Conservation (phyloP, 495 filamentous ascomycete genomes). For the Penicillium desertorum region DNA sequence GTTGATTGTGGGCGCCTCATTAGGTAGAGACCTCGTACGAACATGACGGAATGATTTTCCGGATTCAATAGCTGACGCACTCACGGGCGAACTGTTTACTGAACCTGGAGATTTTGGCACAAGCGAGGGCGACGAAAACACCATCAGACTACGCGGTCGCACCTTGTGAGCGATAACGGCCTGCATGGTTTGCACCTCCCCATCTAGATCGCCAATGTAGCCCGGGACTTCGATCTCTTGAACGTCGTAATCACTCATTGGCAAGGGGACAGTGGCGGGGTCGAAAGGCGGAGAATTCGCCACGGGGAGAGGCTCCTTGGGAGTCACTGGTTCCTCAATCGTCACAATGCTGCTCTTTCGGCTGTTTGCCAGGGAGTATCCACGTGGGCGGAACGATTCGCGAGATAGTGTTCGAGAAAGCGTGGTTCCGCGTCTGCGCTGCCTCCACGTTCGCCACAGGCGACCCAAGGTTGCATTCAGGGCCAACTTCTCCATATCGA, state of each 20-base stretch:
- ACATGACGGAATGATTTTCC: constrained; percentile 38
- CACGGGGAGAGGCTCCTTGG: constrained; percentile 20
- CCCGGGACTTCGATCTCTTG: constrained; percentile 73
- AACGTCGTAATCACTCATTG: constrained; percentile 65
- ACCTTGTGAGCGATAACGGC: constrained; percentile 47
- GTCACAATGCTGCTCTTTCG: constrained; percentile 42
- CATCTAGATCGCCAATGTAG: constrained; percentile 57
- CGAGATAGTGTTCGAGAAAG: constrained; percentile 41
- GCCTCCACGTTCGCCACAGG: constrained; percentile 95
- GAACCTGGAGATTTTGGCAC: constrained; percentile 38
- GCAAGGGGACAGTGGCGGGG: constrained; percentile 60
- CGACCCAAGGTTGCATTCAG: constrained; percentile 83
- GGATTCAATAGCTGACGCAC: constrained; percentile 25
- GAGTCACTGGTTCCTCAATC: constrained; percentile 35
- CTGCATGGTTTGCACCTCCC: constrained; percentile 54
- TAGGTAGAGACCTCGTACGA: constrained; percentile 57
- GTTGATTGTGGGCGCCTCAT: constrained; percentile 27
- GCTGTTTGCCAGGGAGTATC: constrained; percentile 30
- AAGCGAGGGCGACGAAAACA: constrained; percentile 43
- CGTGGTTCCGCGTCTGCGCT: constrained; percentile 57
- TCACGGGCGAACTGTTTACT: constrained; percentile 32
- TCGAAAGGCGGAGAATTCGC: constrained; percentile 36
- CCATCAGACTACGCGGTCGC: constrained; percentile 64
- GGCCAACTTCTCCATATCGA: constrained; percentile 90
- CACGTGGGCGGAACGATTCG: constrained; percentile 46